Evolutionary conservation across 2,329 filamentous ascomycete genomes (phyloP), one percentile per base, ranked within the genome.

Genomic region (Huntiella moniliformis): DNA sequence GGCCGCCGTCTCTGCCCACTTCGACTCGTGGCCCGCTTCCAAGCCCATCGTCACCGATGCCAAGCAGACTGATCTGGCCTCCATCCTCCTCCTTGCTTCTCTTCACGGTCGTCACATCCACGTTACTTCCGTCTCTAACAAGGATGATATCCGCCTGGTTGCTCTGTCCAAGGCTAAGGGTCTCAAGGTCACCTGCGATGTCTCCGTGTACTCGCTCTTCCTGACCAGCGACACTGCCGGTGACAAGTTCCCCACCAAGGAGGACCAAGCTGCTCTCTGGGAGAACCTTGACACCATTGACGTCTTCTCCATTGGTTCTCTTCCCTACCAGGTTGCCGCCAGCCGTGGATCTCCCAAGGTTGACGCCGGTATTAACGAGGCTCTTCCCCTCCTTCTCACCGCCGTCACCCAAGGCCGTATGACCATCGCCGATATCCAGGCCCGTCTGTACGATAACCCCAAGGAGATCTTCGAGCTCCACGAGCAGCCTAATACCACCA

Each of bases 11-110:
- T 83, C 79, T 45, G 74, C 77, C 50, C 82, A 87, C 64, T 87
- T 87, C 56, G 78, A 78, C 50, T 70, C 76, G 17, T 87, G 82
- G 82, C 82, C 82, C 33, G 66, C 68, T 3, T 77, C 75, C 65
- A 87, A 87, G 66, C 80, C 82, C 42, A 82, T 87, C 54, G 67
- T 87, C 55, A 87, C 82, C 0, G 82, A 87, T 61, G 82, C 82
- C 44, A 84, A 83, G 66, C 74, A 77, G 47, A 84, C 79, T 1
- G 82, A 87, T 56, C 69, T 87, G 49, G 82, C 82, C n/a, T 86
- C 82, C 0, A 79, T 87, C 52, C 67, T 87, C 40, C 67, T 87
- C 41, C 68, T 87, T 52, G 82, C 82, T 33, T 85, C 79, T 56
- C 72, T 87, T 36, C 82, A 87, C 62, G 82, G 67, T 63, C 71